Conservation (phyloP, 495 filamentous ascomycete genomes). For the Astrothelium subdiscretum region DNA sequence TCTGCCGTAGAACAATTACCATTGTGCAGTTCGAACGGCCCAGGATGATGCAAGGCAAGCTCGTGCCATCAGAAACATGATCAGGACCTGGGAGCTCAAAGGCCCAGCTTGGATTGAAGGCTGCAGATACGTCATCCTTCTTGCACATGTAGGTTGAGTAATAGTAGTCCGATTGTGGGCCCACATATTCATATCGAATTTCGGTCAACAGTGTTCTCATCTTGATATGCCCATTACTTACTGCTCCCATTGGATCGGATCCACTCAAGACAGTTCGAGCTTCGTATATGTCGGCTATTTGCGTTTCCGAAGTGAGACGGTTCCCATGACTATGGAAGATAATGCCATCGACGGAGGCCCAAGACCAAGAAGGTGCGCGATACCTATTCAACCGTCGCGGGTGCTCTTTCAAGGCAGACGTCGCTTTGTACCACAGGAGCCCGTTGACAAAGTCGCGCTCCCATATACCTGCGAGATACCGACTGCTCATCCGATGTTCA, state of each 20-base stretch:
- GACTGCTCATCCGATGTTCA: neutral
- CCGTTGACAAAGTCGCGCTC: conserved; percentile 6
- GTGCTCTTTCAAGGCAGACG: neutral
- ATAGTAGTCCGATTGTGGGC: neutral
- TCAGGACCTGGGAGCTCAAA: neutral
- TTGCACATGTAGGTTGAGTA: neutral
- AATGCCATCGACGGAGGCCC: conserved; percentile 22
- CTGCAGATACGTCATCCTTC: neutral
- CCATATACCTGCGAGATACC: conserved; percentile 14
- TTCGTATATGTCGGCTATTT: neutral
- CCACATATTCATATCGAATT: neutral
- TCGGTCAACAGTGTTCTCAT: neutral
- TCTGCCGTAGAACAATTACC: neutral
- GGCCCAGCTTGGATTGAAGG: neutral
- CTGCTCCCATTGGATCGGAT: neutral
- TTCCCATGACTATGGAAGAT: neutral
- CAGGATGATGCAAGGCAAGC: neutral
- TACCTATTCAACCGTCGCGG: conserved; percentile 5
- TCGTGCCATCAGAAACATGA: neutral
- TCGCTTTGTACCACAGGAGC: conserved; percentile 3
- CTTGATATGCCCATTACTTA: neutral
- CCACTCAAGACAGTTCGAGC: neutral
- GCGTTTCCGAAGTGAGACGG: neutral
- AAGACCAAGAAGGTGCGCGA: conserved; percentile 29
- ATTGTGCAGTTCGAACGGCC: neutral